Evolutionary conservation across 2,329 filamentous ascomycete genomes (phyloP).

Genomic region (Colletotrichum acutatum): DNA sequence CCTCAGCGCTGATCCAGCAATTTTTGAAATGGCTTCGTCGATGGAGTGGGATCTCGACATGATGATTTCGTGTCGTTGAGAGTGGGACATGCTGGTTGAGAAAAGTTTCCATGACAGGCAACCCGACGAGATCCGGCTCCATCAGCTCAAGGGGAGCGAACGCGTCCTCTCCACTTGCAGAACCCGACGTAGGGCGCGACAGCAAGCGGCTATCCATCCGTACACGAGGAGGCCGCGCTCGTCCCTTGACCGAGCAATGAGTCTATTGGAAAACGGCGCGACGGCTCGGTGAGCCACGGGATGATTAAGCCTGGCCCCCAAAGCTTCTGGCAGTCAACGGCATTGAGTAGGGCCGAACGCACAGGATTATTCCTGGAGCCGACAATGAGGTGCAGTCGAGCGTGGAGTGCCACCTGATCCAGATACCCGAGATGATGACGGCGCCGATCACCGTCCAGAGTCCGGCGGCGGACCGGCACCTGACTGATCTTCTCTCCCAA

Average conservation of each 20-base stretch:
- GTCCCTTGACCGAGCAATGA: conserved; percentile 23
- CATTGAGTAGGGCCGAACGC: conserved; percentile 31
- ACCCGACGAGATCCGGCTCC: conserved; percentile 22
- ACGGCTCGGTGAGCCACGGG: conserved; percentile 1
- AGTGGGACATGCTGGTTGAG: conserved; percentile 30
- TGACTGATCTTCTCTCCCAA: conserved; percentile 27
- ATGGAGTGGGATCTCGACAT: conserved; percentile 27
- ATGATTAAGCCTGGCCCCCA: not conserved
- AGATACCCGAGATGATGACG: conserved; percentile 38
- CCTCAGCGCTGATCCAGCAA: conserved; percentile 27
- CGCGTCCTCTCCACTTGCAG: conserved; percentile 8
- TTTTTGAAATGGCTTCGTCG: conserved; percentile 25
- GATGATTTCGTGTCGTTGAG: conserved; percentile 22
- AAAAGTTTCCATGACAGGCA: not conserved
- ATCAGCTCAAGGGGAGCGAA: conserved; percentile 1
- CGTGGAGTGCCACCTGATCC: conserved; percentile 33
- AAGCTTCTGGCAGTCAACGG: conserved; percentile 4
- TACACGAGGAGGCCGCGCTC: conserved; percentile 15
- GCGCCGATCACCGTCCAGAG: conserved; percentile 33
- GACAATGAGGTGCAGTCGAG: conserved; percentile 24
- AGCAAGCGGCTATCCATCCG: not conserved
- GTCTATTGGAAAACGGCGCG: conserved; percentile 19
- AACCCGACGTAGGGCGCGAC: not conserved
- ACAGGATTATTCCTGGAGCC: conserved; percentile 27
- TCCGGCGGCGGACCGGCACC: conserved; percentile 33